A percentile compares a stretch with the other conserved stretches of the same genome.
These are phyloP conservation scores for Solanum dulcamara DNA, from an alignment of 257 asterid species.

Conservation along the genomic window DNA sequence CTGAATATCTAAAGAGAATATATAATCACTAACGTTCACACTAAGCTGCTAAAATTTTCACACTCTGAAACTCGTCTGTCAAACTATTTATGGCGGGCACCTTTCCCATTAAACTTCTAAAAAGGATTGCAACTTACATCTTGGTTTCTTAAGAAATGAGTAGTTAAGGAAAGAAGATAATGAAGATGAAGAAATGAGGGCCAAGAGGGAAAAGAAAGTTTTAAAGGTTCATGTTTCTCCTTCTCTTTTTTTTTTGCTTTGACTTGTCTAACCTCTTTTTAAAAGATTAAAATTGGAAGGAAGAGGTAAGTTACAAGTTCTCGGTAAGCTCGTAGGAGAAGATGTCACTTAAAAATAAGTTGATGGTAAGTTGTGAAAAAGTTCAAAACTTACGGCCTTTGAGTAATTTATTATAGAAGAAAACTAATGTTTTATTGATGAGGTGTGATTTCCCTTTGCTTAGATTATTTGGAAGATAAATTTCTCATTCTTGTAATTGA, in stretches of 20 bases:
- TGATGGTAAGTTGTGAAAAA: background rate
- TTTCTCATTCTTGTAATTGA: background rate
- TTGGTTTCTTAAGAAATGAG: background rate
- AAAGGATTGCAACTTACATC: background rate
- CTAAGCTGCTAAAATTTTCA: background rate
- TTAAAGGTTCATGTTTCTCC: background rate
- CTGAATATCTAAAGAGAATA: background rate
- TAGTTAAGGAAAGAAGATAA: background rate
- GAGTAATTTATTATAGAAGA: background rate
- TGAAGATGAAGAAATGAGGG: background rate
- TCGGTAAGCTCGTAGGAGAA: background rate
- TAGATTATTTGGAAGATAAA: background rate
- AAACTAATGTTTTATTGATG: background rate
- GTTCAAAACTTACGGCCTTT: background rate
- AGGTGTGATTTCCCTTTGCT: background rate
- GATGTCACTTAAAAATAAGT: background rate
- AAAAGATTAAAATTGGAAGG: background rate
- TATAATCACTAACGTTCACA: background rate
- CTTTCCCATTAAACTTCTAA: background rate
- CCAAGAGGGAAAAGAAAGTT: background rate
- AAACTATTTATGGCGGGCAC: background rate
- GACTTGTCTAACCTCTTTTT: background rate
- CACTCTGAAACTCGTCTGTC: background rate
- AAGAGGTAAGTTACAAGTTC: background rate
- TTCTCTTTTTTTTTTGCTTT: background rate